Base-by-base conservation (phyloP, 345 rosid species). In the Moricandia moricandioides region DNA sequence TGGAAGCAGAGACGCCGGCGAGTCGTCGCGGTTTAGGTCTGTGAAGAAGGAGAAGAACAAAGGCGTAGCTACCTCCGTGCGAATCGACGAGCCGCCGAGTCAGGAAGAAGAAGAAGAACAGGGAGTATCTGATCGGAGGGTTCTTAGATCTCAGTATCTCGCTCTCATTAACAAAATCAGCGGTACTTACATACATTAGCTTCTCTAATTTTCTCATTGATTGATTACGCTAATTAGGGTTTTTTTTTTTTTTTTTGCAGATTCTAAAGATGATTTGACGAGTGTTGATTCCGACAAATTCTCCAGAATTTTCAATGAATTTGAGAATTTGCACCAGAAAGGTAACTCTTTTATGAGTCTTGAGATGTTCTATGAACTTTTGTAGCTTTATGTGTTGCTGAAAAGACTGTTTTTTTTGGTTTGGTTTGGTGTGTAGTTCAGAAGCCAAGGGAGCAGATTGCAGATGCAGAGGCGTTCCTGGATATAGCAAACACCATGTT, bases 361-460 rank as follows among this genome's bases (percentile, higher is more conserved):
- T 0, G n/a, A 21, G 60, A 55, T 56, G 60, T 56, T 55, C 14
- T 12, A 12, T 5, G 35, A 65, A n/a, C 18, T 13, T 13, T 12
- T 4, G 47, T 10, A 35, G 1, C 24, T 21, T 35, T 24, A 1
- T 54, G 18, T 69, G 6, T 69, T 45, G 61, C 51, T 51, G 51
- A 60, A 76, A 51, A 5, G 49, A 26, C 16, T 0, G 51, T 57
- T 21, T 7, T 6, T 45, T 34, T 24, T 27, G 29, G 0, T 18
- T 54, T 1, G 29, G 33, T 66, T 65, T 1, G 59, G 34, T 47
- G 34, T 58, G 45, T 84, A 91, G 97, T 95, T 69, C 85, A 75
- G 43, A 92, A 84, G 81, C 97, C 99, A 0, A 85, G 97, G 81
- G 99, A 95, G 80, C 97, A 90, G 75, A 83, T 95, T 49, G 96